Base-by-base conservation (phyloP, 768 basidiomycete genomes). In the Hirschioporus abietinus region DNA sequence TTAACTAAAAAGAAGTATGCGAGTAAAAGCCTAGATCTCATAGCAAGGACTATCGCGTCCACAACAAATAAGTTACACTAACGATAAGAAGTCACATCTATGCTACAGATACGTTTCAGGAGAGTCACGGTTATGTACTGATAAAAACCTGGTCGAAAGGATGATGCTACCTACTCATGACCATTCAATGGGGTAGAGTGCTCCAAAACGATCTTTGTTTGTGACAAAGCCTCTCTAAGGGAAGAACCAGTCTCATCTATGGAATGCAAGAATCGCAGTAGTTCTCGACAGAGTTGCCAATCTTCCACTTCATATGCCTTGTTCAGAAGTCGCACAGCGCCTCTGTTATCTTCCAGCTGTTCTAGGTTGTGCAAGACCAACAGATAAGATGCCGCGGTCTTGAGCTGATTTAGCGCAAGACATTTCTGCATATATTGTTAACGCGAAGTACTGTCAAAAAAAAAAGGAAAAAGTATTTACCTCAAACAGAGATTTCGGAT, bases 321-420 rank as follows among this genome's bases (percentile, higher is more conserved):
- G 62, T 84, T 85, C 63, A 99, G 79, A 25, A 99, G 81, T 42
- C 93, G 85, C 26, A 94, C 84, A 2, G 91, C 94, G 71, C 98
- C 93, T 36, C 82, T 84, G 72, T 88, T 87, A 42, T 77, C 79
- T 73, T 91, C 90, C 63, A 94, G 80, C 68, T 95, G 93, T 73
- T 98, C 96, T 64, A 98, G 84, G 71, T 92, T 95, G 74, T 98
- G 96, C 64, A 99, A 79, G 1, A 99, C 95, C 30, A 99, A 83
- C 10, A 99, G 83, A 77, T 98, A 98, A 7, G 93, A 95, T 24
- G 90, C 88, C 0, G 96, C 96, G 2, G 94, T 96, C 73, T 91
- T 91, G 69, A 97, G 80, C 6, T 89, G 85, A 34, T 88, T 84
- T 8, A 87, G 83, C 0, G 80, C 74, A 36, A 96, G 80, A 74